These are phyloP conservation scores for Thalassiosira mediterranea DNA, from an alignment of 352 stramenopile species.

Conservation along the genomic window DNA sequence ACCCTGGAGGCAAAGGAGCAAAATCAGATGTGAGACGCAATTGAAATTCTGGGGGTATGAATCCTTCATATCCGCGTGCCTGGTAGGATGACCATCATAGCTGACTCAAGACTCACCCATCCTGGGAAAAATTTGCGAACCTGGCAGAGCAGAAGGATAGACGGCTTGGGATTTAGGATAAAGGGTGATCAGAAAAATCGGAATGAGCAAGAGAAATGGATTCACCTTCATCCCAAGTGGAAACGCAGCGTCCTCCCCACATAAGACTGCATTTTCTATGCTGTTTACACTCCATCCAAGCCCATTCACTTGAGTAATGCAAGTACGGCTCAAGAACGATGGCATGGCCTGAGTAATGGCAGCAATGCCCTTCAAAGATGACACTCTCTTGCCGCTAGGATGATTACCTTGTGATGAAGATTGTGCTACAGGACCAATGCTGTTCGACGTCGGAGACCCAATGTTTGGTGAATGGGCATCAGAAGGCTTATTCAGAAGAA, in stretches of 20 bases:
- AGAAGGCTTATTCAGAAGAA: slow-evolving; percentile 6
- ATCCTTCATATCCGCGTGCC: no score
- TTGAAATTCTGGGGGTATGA: no score
- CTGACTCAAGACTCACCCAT: no score
- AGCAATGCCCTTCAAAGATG: slow-evolving; percentile 24
- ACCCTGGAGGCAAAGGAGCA: slow-evolving; percentile 25
- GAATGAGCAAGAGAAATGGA: no score
- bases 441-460: neutral
- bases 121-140: slow-evolving; percentile 45
- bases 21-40: no score
- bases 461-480: neutral
- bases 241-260: slow-evolving; percentile 36
- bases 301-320: slow-evolving; percentile 24
- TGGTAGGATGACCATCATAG: no score
- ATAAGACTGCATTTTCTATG: slow-evolving; percentile 58
- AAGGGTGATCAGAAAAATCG: no score
- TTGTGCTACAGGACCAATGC: no score
- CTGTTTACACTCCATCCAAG: slow-evolving; percentile 37
- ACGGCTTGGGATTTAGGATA: no score
- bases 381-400: no score
- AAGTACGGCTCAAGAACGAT: slow-evolving; percentile 20
- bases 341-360: slow-evolving; percentile 33
- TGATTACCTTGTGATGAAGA: no score
- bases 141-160: no score
- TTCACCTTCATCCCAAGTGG: slow-evolving; percentile 43